Evolutionary conservation across 345 rosid genomes (phyloP), one percentile per base, ranked within the genome.

Genomic region (Alliaria petiolata): DNA sequence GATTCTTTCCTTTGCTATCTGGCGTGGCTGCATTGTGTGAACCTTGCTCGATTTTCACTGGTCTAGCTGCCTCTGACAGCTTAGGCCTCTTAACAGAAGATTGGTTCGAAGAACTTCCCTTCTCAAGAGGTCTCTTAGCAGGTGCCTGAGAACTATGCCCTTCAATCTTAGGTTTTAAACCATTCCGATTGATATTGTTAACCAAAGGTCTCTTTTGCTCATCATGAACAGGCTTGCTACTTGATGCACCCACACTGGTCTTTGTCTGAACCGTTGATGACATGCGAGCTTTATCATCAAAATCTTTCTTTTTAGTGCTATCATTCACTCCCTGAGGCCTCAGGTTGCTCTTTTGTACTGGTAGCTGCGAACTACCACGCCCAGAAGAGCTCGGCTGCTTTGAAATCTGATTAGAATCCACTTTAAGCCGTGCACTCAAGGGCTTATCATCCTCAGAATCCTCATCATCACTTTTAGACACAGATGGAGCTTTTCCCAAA

Each of bases 371-470:
- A 44, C 25, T 49, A 25, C 72, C 62, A 40, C n/a, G n/a, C n/a
- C 20, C 39, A 15, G 54, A 66, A 58, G 72, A 59, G 54, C 55
- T 58, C 4, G 61, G 54, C n/a, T n/a, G n/a, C n/a, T n/a, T n/a
- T n/a, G n/a, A n/a, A n/a, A n/a, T n/a, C n/a, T n/a, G n/a, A n/a
- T n/a, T n/a, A n/a, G n/a, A n/a, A n/a, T n/a, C n/a, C n/a, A n/a
- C n/a, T 65, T 73, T 74, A 58, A 74, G 36, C 78, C 93, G 88
- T 62, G 69, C 55, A 83, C 84, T 88, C 79, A 95, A 78, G 22
- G 97, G 97, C 47, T 80, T 78, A 62, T 84, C 81, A 81, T 92
- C 99, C 57, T 92, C 97, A 40, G 90, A 87, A 71, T 89, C 96
- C 10, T 83, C 90, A 19, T 47, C 74, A 66, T 74, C 72, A 49